phyloP scores from a whole-genome alignment of 768 basidiomycete genomes.

The Amanita pseudoporphyria region DNA sequence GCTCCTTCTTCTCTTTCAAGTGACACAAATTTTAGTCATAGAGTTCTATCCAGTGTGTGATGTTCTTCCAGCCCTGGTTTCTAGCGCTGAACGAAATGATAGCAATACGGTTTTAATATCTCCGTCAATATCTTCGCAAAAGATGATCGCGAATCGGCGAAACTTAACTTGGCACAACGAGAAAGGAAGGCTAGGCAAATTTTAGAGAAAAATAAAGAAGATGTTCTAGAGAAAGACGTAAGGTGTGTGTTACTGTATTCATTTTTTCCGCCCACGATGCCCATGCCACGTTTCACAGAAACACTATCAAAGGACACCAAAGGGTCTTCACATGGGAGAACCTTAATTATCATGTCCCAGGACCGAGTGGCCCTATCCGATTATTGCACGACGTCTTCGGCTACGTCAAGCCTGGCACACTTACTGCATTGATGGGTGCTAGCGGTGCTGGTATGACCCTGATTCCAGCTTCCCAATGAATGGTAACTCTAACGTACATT shows the following conservation, averaged over 20 bases:
- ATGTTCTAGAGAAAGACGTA: slow-evolving; percentile 7
- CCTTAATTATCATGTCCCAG: slow-evolving; percentile 69
- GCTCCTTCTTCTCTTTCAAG: slow-evolving; percentile 61
- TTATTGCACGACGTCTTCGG: slow-evolving; percentile 72
- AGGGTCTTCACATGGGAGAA: slow-evolving; percentile 78
- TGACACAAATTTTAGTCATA: slow-evolving; percentile 56
- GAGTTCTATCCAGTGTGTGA: slow-evolving; percentile 52
- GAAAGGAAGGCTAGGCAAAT: slow-evolving; percentile 36
- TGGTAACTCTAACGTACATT: neutral
- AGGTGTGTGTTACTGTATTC: slow-evolving; percentile 5
- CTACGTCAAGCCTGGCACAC: slow-evolving; percentile 78
- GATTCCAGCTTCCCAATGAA: slow-evolving; percentile 1
- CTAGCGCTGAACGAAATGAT: slow-evolving; percentile 14
- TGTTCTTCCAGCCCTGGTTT: neutral
- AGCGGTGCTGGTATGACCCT: slow-evolving; percentile 54
- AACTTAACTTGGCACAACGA: slow-evolving; percentile 40
- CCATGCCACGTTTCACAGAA: slow-evolving; percentile 1
- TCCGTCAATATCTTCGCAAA: slow-evolving; percentile 52
- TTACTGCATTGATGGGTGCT: slow-evolving; percentile 86
- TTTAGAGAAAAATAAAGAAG: slow-evolving; percentile 21
- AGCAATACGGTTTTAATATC: slow-evolving; percentile 41
- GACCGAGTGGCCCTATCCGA: slow-evolving; percentile 45
- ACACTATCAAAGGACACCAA: slow-evolving; percentile 18
- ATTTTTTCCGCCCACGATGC: neutral
- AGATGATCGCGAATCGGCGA: slow-evolving; percentile 44